Percentiles rank a stretch among this genome's conserved stretches.
Conservation (phyloP, 1,139 yeast species). For the Zygosaccharomyces sapae region DNA sequence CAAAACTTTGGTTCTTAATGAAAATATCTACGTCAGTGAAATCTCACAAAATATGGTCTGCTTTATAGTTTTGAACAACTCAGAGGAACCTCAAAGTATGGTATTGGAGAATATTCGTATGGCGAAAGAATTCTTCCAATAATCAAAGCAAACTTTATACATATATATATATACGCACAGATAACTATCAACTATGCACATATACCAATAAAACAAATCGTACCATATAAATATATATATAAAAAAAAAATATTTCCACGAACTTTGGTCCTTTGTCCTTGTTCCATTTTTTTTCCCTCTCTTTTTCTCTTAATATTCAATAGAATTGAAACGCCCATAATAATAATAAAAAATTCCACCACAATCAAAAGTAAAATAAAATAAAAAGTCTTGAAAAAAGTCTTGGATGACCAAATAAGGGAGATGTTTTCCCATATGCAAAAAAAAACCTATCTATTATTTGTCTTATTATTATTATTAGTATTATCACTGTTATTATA, state of each 20-base stretch:
- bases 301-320: background rate
- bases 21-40: conserved; percentile 50
- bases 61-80: conserved; percentile 38
- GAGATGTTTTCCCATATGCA: too few relatives aligned
- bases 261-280: background rate
- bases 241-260: background rate
- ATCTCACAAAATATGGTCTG: conserved; percentile 41
- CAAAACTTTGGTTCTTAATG: conserved; percentile 70
- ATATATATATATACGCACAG: background rate
- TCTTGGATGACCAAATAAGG: too few relatives aligned
- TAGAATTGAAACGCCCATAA: background rate
- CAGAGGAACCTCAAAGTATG: conserved; percentile 34
- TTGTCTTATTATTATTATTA: background rate
- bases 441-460: background rate
- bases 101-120: conserved; percentile 40
- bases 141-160: background rate
- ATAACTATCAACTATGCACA: background rate
- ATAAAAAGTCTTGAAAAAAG: background rate
- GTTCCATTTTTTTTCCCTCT: background rate
- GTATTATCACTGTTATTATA: background rate
- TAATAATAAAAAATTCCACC: background rate
- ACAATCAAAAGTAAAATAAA: background rate
- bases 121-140: conserved; percentile 38
- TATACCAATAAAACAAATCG: background rate
- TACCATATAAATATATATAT: too few relatives aligned